Percentiles rank a stretch among this genome's conserved stretches.
These are phyloP conservation scores for Saccharomycopsis sp. DNA, from an alignment of 805 yeast species.

Conservation along the genomic window DNA sequence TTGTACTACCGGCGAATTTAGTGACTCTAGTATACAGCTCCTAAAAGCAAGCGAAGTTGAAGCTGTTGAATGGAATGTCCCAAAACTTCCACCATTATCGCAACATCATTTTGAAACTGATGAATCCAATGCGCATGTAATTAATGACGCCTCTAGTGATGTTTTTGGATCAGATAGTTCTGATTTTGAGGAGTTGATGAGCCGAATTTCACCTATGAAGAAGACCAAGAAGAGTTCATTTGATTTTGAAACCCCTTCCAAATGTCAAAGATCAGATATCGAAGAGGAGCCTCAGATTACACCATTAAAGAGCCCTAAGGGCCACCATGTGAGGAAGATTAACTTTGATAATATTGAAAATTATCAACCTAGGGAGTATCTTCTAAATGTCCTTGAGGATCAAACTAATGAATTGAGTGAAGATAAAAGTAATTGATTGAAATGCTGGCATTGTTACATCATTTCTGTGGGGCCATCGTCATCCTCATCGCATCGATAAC, in stretches of 20 bases:
- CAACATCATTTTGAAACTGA: too few species aligned
- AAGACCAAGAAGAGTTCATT: neutral
- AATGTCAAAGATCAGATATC: neutral
- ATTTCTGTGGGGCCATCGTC: too few species aligned
- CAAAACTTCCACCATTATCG: too few species aligned
- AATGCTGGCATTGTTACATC: too few species aligned
- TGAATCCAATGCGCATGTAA: neutral
- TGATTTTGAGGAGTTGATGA: slow-evolving; percentile 7
- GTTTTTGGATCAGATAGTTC: slow-evolving; percentile 6
- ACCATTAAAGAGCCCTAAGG: slow-evolving; percentile 5
- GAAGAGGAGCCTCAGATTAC: neutral
- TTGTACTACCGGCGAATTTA: neutral
- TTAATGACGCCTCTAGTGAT: slow-evolving; percentile 2
- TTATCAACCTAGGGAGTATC: neutral
- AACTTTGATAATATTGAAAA: neutral
- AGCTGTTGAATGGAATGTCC: too few species aligned
- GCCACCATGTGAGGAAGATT: slow-evolving; percentile 4
- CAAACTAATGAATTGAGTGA: too few species aligned
- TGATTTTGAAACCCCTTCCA: neutral
- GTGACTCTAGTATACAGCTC: too few species aligned
- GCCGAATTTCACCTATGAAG: slow-evolving; percentile 8
- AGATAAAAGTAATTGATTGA: too few species aligned
- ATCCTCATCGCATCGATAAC: too few species aligned
- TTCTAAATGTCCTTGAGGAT: neutral
- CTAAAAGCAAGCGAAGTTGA: too few species aligned